Base-by-base conservation (phyloP, 23 red algal species). In the Cyanidioschyzon merolae region DNA sequence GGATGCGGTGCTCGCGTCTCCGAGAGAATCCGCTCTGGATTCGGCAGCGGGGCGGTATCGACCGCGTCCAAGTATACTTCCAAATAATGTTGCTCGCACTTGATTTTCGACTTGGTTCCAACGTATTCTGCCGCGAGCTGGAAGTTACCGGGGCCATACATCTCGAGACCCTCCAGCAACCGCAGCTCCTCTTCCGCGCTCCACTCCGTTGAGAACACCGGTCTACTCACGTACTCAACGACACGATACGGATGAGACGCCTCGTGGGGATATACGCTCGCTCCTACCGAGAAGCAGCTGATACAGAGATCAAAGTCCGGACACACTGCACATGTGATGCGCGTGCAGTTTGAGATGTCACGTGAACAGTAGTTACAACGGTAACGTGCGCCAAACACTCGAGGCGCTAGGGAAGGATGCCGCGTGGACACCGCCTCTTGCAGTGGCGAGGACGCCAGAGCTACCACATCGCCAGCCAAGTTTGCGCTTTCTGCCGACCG, bases 271-370 rank as follows among this genome's bases (percentile, higher is more conserved):
- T 79, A 45, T 18, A 87, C 35, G 51, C 50, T 39, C 37, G 88
- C 94, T 34, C 88, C 94, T 57, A 98, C 94, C 37, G 76, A 75
- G 45, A 98, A 98, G 74, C 94, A 98, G 39, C 88, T 86, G 38
- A 91, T 38, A 68, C 94, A 98, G 2, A 91, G 77, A 71, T 81
- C 78, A 67, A 81, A 81, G 29, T 81, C 76, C 25, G 37, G 30
- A 38, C 81, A 84, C 57, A 12, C 29, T 1, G 38, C 81, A 76
- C 81, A 84, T 24, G 57, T 39, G 58, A 84, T 77, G 75, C 75
- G 75, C 2, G 75, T 50, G 40, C 39, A 39, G 40, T 39, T 50
- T 31, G 75, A 24, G 38, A 50, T 51, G 75, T 77, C 75, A 25
- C 75, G 37, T 31, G 39, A 39, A 31, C 75, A 77, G 40, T 77